These are phyloP conservation scores for Pseudogymnoascus verrucosus DNA, from an alignment of 2,329 filamentous ascomycete species.

Conservation along the genomic window DNA sequence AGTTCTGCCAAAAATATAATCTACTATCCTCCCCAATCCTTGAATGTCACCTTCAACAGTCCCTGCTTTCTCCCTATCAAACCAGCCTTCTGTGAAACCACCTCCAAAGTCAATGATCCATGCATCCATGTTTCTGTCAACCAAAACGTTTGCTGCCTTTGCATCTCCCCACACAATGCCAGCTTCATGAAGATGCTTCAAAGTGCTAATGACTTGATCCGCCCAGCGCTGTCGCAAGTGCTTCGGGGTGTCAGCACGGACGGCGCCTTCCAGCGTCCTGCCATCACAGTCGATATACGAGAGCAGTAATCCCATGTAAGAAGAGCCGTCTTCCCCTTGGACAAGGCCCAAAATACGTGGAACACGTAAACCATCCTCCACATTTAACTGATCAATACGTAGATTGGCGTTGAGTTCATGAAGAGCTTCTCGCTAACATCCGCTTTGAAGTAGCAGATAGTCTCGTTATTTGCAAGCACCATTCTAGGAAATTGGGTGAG, in stretches of 20 bases:
- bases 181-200: conserved; percentile 15
- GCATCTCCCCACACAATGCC: conserved; percentile 16
- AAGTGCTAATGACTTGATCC: conserved; percentile 15
- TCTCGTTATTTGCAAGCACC: conserved; percentile 13
- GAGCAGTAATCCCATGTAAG: conserved; percentile 17
- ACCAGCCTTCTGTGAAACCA: conserved; percentile 17
- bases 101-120: conserved; percentile 23
- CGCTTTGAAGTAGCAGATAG: conserved; percentile 15
- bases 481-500: conserved; percentile 14
- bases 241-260: conserved; percentile 12
- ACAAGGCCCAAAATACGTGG: conserved; percentile 16
- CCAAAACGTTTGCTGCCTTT: conserved; percentile 20
- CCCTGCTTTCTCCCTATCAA: conserved; percentile 15
- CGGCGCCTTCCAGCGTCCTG: conserved; percentile 15
- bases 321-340: conserved; percentile 12
- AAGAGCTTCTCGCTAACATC: conserved; percentile 13
- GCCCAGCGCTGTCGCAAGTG: conserved; percentile 18
- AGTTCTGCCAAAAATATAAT: conserved; percentile 1
- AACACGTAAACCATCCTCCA: conserved; percentile 15
- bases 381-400: conserved; percentile 14
- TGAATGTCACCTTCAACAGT: conserved; percentile 22
- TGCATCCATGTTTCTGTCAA: conserved; percentile 17
- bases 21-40: conserved; percentile 13
- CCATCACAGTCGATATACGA: conserved; percentile 18
- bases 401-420: conserved; percentile 15